phyloP scores from a whole-genome alignment of 345 rosid genomes.

The Euphorbia peplus region DNA sequence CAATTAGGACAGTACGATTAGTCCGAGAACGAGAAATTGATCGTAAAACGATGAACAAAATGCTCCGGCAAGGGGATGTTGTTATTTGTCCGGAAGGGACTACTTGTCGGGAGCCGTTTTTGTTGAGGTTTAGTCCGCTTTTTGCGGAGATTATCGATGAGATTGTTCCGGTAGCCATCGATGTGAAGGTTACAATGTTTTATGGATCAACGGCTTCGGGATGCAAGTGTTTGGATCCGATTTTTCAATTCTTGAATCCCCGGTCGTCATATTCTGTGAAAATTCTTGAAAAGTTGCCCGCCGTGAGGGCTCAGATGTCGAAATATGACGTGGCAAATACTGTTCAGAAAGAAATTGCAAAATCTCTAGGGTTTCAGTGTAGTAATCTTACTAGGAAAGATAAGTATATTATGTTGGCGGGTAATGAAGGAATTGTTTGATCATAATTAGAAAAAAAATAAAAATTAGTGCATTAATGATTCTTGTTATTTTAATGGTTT shows the following conservation, averaged over 20 bases:
- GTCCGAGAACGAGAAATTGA: constrained; percentile 57
- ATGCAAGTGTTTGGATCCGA: constrained; percentile 63
- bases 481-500: no score
- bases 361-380: constrained; percentile 53
- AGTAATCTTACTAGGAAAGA: constrained; percentile 43
- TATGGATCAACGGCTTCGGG: constrained; percentile 78
- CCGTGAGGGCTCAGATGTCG: constrained; percentile 23
- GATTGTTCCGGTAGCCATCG: constrained; percentile 63
- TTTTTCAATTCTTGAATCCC: constrained; percentile 67
- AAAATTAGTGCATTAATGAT: no score
- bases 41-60: constrained; percentile 39
- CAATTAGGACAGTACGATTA: constrained; percentile 61
- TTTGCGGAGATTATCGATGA: constrained; percentile 57
- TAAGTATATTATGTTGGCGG: constrained; percentile 53
- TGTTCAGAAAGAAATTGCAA: constrained; percentile 56
- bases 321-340: constrained; percentile 61
- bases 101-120: constrained; percentile 73
- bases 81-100: constrained; percentile 89
- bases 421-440: constrained; percentile 54
- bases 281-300: constrained; percentile 43
- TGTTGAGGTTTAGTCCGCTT: constrained; percentile 74
- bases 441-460: no score
- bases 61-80: constrained; percentile 56
- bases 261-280: constrained; percentile 38
- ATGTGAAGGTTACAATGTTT: constrained; percentile 47